These are phyloP conservation scores for Arthroderma sp. DNA, from an alignment of 2,329 filamentous ascomycete species.

Conservation along the genomic window DNA sequence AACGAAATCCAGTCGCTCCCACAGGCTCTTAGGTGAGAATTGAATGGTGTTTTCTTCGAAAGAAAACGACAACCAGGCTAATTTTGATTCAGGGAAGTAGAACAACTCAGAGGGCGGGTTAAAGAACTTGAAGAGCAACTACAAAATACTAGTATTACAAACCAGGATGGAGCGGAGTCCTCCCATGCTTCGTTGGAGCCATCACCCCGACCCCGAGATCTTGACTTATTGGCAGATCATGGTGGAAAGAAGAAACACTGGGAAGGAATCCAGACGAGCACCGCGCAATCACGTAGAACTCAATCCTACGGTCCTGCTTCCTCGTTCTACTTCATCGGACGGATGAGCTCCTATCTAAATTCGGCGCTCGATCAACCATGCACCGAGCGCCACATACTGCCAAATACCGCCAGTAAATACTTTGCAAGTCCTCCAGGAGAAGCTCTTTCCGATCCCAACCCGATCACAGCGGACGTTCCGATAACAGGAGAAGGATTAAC, in stretches of 20 bases:
- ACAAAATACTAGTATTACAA: not conserved
- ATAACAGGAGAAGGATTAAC: slow-evolving; percentile 20
- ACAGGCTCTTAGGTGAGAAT: not conserved
- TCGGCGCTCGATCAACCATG: slow-evolving; percentile 21
- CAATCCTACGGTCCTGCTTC: slow-evolving; percentile 36
- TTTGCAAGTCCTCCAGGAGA: not conserved
- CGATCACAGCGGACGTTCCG: slow-evolving; percentile 7
- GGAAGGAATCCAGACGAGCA: slow-evolving; percentile 29
- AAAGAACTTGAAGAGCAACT: slow-evolving; percentile 23
- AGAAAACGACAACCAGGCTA: too few species aligned
- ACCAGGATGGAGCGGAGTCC: too few species aligned
- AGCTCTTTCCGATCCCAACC: too few species aligned
- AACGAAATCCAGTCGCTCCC: slow-evolving; percentile 1
- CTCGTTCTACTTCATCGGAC: slow-evolving; percentile 33
- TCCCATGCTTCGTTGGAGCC: too few species aligned
- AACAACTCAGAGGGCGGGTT: slow-evolving; percentile 22
- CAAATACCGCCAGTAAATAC: slow-evolving; percentile 13
- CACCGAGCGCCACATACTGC: slow-evolving; percentile 18
- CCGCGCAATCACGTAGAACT: slow-evolving; percentile 23
- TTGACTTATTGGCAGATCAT: not conserved
- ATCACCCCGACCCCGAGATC: too few species aligned
- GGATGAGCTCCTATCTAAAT: slow-evolving; percentile 28
- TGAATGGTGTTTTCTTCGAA: too few species aligned
- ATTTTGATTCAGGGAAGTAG: slow-evolving; percentile 11
- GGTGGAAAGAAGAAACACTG: slow-evolving; percentile 18